A percentile compares a stretch with the other conserved stretches of the same genome.
These are phyloP conservation scores for Fusarium sublunatum DNA, from an alignment of 2,329 filamentous ascomycete genomes.

Conservation along the genomic window DNA sequence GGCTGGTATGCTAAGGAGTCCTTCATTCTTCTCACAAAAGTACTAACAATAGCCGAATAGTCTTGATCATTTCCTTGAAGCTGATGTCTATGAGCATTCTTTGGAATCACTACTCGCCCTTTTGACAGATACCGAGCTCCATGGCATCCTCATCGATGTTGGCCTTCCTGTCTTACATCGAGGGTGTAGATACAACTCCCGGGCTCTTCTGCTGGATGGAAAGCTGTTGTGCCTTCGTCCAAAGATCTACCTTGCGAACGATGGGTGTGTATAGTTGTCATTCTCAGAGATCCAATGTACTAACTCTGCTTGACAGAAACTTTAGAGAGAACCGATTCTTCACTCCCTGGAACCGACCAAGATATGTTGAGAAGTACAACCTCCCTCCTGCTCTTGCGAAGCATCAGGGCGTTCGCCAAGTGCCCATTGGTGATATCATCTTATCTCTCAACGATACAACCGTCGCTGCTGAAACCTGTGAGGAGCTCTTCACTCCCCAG, in stretches of 20 bases:
- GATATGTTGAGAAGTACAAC: constrained; percentile 53
- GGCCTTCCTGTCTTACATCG: constrained; percentile 58
- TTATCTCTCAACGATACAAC: constrained; percentile 54
- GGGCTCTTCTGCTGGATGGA: constrained; percentile 61
- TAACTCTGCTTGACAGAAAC: constrained; percentile 23
- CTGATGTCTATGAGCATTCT: constrained; percentile 49
- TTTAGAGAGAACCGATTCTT: constrained; percentile 57
- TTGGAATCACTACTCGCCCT: constrained; percentile 50
- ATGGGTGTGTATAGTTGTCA: constrained; percentile 57
- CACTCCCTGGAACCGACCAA: constrained; percentile 53
- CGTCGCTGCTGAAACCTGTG: constrained; percentile 56
- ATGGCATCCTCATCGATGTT: constrained; percentile 54
- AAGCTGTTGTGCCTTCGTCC: constrained; percentile 78
- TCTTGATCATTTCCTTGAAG: constrained; percentile 73
- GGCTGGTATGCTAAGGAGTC: constrained; percentile 21
- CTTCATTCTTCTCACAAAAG: not conserved
- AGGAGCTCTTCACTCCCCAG: constrained; percentile 48
- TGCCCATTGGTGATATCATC: constrained; percentile 56
- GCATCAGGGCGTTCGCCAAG: constrained; percentile 54
- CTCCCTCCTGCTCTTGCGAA: constrained; percentile 67
- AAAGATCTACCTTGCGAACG: constrained; percentile 76
- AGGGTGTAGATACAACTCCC: constrained; percentile 51
- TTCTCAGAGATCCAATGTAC: not conserved
- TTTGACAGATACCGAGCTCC: constrained; percentile 48
- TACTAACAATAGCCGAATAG: constrained; percentile 41